These are phyloP conservation scores for Ilex aquifolium DNA, from an alignment of 257 asterid species.

Conservation along the genomic window DNA sequence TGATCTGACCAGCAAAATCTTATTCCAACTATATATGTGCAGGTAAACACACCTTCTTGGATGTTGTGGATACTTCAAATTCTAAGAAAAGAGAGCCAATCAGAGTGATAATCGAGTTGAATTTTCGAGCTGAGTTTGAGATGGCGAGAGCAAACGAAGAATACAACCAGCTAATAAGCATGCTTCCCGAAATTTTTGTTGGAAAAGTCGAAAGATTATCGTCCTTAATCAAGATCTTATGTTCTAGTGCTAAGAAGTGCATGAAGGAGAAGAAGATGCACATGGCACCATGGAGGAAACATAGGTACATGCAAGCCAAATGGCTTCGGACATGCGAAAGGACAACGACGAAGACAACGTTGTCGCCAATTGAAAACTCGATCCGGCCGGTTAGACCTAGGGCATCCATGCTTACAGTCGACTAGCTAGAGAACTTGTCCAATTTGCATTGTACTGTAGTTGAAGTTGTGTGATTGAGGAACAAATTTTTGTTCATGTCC, in stretches of 20 bases:
- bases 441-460: conserved; percentile 44
- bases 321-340: conserved; percentile 60
- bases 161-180: conserved; percentile 47
- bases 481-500: too few species aligned
- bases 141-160: conserved; percentile 81
- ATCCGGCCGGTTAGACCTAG: conserved; percentile 41
- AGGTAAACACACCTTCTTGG: conserved; percentile 87
- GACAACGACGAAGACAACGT: conserved; percentile 18
- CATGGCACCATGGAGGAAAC: conserved; percentile 93
- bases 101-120: conserved; percentile 66
- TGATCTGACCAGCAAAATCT: too few species aligned
- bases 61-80: conserved; percentile 61
- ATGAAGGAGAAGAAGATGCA: conserved; percentile 89
- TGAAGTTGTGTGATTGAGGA: conserved; percentile 47
- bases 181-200: conserved; percentile 58
- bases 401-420: conserved; percentile 61
- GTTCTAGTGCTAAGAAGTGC: conserved; percentile 72
- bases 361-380: conserved; percentile 25
- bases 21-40: conserved; percentile 3
- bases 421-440: conserved; percentile 49
- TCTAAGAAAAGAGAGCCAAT: conserved; percentile 43
- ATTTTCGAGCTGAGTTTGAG: conserved; percentile 66
- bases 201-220: conserved; percentile 71
- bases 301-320: conserved; percentile 88
- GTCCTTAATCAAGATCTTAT: conserved; percentile 54